These are phyloP conservation scores for Polysphondylium violaceum DNA, from an alignment of 78 protist species.

Conservation along the genomic window DNA sequence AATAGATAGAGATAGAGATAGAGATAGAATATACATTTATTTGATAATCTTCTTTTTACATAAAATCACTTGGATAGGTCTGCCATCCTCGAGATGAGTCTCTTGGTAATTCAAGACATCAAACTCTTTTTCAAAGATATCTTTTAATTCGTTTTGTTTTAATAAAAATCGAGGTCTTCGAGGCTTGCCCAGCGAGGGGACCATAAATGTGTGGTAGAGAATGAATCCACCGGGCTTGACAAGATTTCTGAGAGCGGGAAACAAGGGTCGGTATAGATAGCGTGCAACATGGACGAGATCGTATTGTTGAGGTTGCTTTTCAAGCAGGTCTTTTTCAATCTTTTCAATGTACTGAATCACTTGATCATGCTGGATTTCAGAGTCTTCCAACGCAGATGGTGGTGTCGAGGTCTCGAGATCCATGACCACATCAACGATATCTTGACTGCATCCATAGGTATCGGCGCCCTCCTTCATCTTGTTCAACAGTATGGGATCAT, in stretches of 20 bases:
- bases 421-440: not conserved
- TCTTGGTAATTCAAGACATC: constrained; percentile 50
- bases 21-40: too few species aligned
- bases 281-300: constrained; percentile 79
- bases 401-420: not conserved
- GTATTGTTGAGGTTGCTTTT: not conserved
- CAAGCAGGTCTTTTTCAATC: not conserved
- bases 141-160: constrained; percentile 57
- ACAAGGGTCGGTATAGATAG: constrained; percentile 72
- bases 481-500: constrained; percentile 25
- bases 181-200: constrained; percentile 72
- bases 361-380: not conserved
- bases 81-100: constrained; percentile 56
- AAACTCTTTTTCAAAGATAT: constrained; percentile 14
- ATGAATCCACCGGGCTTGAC: constrained; percentile 70
- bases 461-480: constrained; percentile 12
- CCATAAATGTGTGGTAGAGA: constrained; percentile 74
- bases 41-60: constrained; percentile 29
- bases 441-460: not conserved
- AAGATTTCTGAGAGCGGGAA: constrained; percentile 16
- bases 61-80: constrained; percentile 71
- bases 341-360: not conserved
- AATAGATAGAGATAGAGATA: too few species aligned
- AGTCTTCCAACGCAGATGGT: not conserved
- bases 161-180: constrained; percentile 49